Evolutionary conservation across 805 yeast species (phyloP).

Genomic region (Candida morakotiae): DNA sequence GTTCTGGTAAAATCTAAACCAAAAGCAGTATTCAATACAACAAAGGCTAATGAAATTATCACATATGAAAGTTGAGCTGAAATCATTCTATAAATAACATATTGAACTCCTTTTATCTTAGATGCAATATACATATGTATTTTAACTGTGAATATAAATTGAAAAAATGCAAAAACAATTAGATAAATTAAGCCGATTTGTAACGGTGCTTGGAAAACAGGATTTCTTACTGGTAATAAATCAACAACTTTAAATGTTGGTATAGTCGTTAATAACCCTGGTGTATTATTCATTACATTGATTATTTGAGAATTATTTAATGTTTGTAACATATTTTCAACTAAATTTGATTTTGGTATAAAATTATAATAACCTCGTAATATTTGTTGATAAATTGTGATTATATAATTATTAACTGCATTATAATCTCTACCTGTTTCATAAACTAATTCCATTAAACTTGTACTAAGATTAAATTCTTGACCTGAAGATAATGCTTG

Average conservation of each 20-base stretch:
- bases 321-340: constrained; percentile 12
- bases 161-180: constrained; percentile 31
- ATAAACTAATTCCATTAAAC: constrained; percentile 21
- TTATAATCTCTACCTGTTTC: constrained; percentile 33
- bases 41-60: constrained; percentile 23
- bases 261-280: constrained; percentile 19
- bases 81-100: constrained; percentile 19
- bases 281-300: constrained; percentile 13
- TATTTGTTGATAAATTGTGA: constrained; percentile 14
- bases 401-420: constrained; percentile 21
- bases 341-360: constrained; percentile 17
- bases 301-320: constrained; percentile 8
- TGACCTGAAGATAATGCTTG: constrained; percentile 15
- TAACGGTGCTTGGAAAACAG: constrained; percentile 26
- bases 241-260: constrained; percentile 23
- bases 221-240: constrained; percentile 19
- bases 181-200: constrained; percentile 30
- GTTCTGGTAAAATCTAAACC: constrained; percentile 17
- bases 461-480: constrained; percentile 15
- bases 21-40: constrained; percentile 26
- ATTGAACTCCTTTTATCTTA: constrained; percentile 22
- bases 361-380: constrained; percentile 13
- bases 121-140: constrained; percentile 24
- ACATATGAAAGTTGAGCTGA: constrained; percentile 26
- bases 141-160: constrained; percentile 23